phyloP scores from a whole-genome alignment of 129 eudicot species.

The Daucus carota region DNA sequence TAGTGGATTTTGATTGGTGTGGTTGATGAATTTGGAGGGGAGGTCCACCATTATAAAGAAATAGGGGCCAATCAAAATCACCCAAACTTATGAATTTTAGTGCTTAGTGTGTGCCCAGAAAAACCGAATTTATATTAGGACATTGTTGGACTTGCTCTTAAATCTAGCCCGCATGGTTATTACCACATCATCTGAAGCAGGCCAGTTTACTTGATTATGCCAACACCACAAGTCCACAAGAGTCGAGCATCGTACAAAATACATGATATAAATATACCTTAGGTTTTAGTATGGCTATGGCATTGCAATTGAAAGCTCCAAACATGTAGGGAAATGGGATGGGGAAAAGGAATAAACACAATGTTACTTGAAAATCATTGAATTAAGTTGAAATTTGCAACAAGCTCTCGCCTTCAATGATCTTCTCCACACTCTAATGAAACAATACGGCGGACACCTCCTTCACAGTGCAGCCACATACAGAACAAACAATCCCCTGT shows the following conservation, averaged over 20 bases:
- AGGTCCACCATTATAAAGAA: too few species aligned
- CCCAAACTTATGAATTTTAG: too few species aligned
- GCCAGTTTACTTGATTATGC: too few species aligned
- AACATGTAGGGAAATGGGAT: neutral
- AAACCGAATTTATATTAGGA: too few species aligned
- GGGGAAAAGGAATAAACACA: neutral
- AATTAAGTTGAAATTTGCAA: neutral
- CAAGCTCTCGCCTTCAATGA: neutral
- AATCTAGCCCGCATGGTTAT: too few species aligned
- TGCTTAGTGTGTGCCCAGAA: too few species aligned
- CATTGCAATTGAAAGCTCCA: neutral
- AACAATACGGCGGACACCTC: neutral
- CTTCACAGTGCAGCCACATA: neutral
- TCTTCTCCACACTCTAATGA: neutral
- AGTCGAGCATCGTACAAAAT: neutral
- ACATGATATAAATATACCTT: neutral
- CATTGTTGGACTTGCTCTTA: too few species aligned
- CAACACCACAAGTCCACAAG: too few species aligned
- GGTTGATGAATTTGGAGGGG: too few species aligned
- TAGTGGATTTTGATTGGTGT: too few species aligned
- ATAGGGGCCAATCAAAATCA: too few species aligned
- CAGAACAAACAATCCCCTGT: neutral
- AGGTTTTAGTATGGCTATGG: neutral
- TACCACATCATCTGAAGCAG: neutral
- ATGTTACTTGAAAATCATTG: neutral